Evolutionary conservation across 2,329 filamentous ascomycete genomes (phyloP), one percentile per base, ranked within the genome.

Genomic region (Coniella lustricola): DNA sequence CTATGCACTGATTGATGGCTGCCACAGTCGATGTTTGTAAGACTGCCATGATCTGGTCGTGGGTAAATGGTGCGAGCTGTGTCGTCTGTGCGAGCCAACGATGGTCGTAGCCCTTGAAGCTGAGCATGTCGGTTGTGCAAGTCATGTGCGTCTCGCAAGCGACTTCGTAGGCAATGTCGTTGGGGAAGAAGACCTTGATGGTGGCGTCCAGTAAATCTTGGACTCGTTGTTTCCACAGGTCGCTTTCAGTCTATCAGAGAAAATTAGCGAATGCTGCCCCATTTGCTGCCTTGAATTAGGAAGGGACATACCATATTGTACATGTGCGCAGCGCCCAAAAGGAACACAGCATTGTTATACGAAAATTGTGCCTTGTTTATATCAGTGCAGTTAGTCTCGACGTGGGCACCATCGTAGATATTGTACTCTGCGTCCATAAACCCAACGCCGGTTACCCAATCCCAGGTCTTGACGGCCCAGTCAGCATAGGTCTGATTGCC

Each of bases 321-420:
- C 52, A 54, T 54, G 56, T 63, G 68, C 40, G 66, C 63, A 21
- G 70, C 66, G 9, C 73, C 81, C 9, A 85, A 86, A 60, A 93
- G 62, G 75, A 91, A 93, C 61, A 93, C 90, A 61, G 93, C 85
- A 71, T 94, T 94, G 70, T 77, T 82, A 69, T 90, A 77, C 0
- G 74, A 71, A 64, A 72, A 79, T 50, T 79, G 74, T 4, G 70
- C 62, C 46, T 69, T 64, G 58, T 73, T 73, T 47, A 81, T 64
- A 13, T 69, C 60, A 2, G 70, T 74, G 61, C 81, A 84, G 54
- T 81, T 77, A 33, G 68, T 66, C 12, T 65, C 66, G 35, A 74
- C 73, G 44, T 78, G 72, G 8, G 74, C 74, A 31, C 82, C 84
- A 59, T 85, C 84, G 55, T 74, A 84, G 16, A 87, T 69, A 41